Base-by-base conservation (phyloP, 305 asterid genomes). In the Fraxinus sp. region DNA sequence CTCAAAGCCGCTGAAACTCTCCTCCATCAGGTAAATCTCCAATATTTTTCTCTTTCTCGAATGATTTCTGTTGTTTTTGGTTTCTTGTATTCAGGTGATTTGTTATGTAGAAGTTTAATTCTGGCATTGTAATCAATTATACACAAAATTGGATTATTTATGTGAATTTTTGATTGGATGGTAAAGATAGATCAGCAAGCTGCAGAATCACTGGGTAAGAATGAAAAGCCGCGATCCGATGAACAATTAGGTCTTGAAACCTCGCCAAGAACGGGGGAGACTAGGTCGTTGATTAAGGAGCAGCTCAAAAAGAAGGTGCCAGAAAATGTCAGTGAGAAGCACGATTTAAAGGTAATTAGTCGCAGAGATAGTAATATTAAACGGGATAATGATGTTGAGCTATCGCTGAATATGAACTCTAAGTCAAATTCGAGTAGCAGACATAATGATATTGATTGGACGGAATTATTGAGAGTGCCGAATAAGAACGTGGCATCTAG, bases 151-250 rank as follows among this genome's bases (percentile, higher is more conserved):
- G 22, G 41, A 80, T 8, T 64, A 30, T 77, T 62, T 39, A 73
- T 6, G 24, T 72, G 39, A 30, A 32, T 75, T 57, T 82, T 57
- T 82, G 33, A 79, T 80, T 84, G 85, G 81, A 76, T 73, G 84
- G 81, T 55, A 55, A 89, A 94, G 99, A 94, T 95, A 76, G 99
- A 95, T 86, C 97, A 93, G 87, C 99, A 95, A 93, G 99, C 99
- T 80, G 98, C 99, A 62, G 98, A 89, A 33, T 93, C 98, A 14
- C 96, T 95, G 14, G 84, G 93, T 41, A 95, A 94, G 88, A 89
- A 88, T 83, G 98, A 95, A 78, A 90, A 89, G 78, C 84, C 83
- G 13, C 89, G 90, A 84, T 84, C 89, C 52, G 94, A 87, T 68
- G 94, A 88, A 73, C 89, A 84, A 75, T 81, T 89, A 83, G 91